Evolutionary conservation across 352 stramenopile species (phyloP).

Genomic region (Phytophthora megakarya): DNA sequence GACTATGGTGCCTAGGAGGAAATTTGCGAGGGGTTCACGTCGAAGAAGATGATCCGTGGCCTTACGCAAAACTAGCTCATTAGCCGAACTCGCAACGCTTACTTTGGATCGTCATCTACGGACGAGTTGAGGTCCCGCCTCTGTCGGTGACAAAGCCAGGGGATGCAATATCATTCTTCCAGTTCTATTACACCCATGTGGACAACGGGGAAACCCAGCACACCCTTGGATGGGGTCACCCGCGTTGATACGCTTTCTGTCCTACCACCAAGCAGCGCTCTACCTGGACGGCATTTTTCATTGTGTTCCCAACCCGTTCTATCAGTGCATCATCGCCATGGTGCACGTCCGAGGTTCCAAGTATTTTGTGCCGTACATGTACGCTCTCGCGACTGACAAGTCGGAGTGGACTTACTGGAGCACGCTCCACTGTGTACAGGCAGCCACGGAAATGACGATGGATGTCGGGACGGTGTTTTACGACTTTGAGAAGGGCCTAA

Average conservation of each 20-base stretch:
- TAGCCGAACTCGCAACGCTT: slow-evolving; percentile 6
- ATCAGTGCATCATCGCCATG: slow-evolving; percentile 28
- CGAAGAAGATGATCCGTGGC: not conserved
- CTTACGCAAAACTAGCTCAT: slow-evolving; percentile 7
- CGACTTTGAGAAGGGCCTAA: slow-evolving; percentile 26
- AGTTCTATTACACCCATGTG: slow-evolving; percentile 30
- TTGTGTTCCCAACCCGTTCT: slow-evolving; percentile 6
- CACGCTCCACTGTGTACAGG: slow-evolving; percentile 14
- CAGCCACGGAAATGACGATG: slow-evolving; percentile 5
- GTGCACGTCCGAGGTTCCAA: slow-evolving; percentile 5
- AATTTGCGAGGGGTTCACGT: slow-evolving; percentile 8
- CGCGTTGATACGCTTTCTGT: slow-evolving; percentile 8
- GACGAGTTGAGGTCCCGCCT: slow-evolving; percentile 23
- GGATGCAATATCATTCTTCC: slow-evolving; percentile 28
- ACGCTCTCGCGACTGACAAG: slow-evolving; percentile 6
- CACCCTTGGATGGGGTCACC: slow-evolving; percentile 32
- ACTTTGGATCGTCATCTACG: slow-evolving; percentile 20
- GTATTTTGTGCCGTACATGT: slow-evolving; percentile 9
- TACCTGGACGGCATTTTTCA: slow-evolving; percentile 35
- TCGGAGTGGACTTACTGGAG: slow-evolving; percentile 20
- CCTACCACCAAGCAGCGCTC: slow-evolving; percentile 8
- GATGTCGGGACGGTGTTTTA: not conserved
- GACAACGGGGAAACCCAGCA: slow-evolving; percentile 10
- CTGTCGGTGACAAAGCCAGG: slow-evolving; percentile 7
- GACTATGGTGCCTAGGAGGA: slow-evolving; percentile 5